phyloP scores from a whole-genome alignment of 2,329 filamentous ascomycete species.

The Diaporthe capsici region DNA sequence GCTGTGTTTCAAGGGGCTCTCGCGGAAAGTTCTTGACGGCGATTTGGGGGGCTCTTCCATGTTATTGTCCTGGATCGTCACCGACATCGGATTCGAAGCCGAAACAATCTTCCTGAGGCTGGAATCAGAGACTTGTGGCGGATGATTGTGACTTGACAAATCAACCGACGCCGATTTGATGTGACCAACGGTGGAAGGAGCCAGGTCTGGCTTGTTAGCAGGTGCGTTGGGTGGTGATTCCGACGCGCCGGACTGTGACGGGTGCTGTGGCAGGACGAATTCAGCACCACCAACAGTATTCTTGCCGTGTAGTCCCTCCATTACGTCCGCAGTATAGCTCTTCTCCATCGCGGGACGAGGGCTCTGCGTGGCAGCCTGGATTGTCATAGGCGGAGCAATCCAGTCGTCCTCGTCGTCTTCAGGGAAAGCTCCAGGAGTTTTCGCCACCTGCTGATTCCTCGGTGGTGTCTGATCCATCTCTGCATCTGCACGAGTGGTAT shows the following conservation, averaged over 20 bases:
- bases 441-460: slow-evolving; percentile 48
- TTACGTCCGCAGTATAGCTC: slow-evolving; percentile 72
- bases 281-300: slow-evolving; percentile 63
- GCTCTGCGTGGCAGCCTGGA: slow-evolving; percentile 55
- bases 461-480: slow-evolving; percentile 51
- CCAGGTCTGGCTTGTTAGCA: slow-evolving; percentile 48
- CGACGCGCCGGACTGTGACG: slow-evolving; percentile 46
- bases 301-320: slow-evolving; percentile 69
- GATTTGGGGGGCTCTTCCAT: slow-evolving; percentile 65
- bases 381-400: slow-evolving; percentile 67
- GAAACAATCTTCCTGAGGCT: slow-evolving; percentile 73
- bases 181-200: slow-evolving; percentile 60
- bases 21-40: slow-evolving; percentile 69
- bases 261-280: slow-evolving; percentile 60
- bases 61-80: slow-evolving; percentile 63
- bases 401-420: slow-evolving; percentile 74
- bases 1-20: slow-evolving; percentile 70
- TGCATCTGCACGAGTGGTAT: slow-evolving; percentile 46
- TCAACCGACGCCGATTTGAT: slow-evolving; percentile 75
- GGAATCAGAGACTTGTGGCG: slow-evolving; percentile 43
- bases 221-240: slow-evolving; percentile 53
- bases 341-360: slow-evolving; percentile 70
- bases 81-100: slow-evolving; percentile 43
- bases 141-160: slow-evolving; percentile 53
- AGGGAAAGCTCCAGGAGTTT: slow-evolving; percentile 73